phyloP scores from a whole-genome alignment of 2,329 filamentous ascomycete species.

The Ascocoryne sarcoides region DNA sequence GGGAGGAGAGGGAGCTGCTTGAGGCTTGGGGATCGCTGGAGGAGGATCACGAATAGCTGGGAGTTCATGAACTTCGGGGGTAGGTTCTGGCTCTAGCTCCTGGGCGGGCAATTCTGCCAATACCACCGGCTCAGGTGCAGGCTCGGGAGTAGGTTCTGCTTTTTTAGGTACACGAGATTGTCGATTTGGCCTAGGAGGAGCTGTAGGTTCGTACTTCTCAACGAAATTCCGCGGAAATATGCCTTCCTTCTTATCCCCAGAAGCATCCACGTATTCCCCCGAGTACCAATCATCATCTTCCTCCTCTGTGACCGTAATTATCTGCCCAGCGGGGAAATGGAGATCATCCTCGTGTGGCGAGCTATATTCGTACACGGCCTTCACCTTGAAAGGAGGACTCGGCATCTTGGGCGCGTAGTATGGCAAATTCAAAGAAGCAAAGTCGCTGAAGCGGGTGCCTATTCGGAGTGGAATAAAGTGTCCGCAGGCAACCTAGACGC shows the following conservation, averaged over 20 bases:
- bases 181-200: slow-evolving; percentile 77
- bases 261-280: slow-evolving; percentile 74
- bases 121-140: slow-evolving; percentile 32
- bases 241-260: slow-evolving; percentile 68
- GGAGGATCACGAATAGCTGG: slow-evolving; percentile 25
- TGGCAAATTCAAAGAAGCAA: slow-evolving; percentile 22
- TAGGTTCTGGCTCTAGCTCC: slow-evolving; percentile 29
- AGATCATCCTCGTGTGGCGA: slow-evolving; percentile 94
- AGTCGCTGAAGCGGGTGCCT: slow-evolving; percentile 16
- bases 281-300: slow-evolving; percentile 93
- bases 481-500: slow-evolving; percentile 11
- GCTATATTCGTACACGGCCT: slow-evolving; percentile 88
- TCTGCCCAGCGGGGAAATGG: slow-evolving; percentile 72
- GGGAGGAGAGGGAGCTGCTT: slow-evolving; percentile 30
- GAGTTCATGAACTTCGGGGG: slow-evolving; percentile 30
- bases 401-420: slow-evolving; percentile 49
- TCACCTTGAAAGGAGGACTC: slow-evolving; percentile 76
- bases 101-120: too few relatives aligned
- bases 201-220: slow-evolving; percentile 85
- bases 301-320: slow-evolving; percentile 87
- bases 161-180: slow-evolving; percentile 56
- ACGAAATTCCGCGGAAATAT: slow-evolving; percentile 97
- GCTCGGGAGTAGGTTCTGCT: slow-evolving; percentile 28
- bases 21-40: slow-evolving; percentile 30
- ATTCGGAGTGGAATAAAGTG: slow-evolving; percentile 8